phyloP scores from a whole-genome alignment of 805 yeast genomes.

The Suhomyces prunicola region DNA sequence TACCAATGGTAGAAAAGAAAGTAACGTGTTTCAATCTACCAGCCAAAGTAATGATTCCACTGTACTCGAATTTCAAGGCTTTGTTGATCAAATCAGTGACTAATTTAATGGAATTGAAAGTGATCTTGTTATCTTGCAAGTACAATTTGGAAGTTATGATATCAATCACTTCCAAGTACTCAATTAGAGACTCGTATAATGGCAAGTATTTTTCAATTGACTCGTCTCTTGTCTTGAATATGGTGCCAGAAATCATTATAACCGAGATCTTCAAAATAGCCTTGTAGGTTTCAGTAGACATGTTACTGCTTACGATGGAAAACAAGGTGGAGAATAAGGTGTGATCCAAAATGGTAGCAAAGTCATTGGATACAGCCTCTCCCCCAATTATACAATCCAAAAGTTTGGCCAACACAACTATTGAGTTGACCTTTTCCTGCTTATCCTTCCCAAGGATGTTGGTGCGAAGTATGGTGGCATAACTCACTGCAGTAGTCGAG shows the following conservation, averaged over 20 bases:
- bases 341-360: slow-evolving; percentile 37
- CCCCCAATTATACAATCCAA: slow-evolving; percentile 42
- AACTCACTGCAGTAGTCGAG: slow-evolving; percentile 28
- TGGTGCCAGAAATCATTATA: slow-evolving; percentile 41
- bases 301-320: slow-evolving; percentile 38
- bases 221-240: slow-evolving; percentile 37
- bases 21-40: slow-evolving; percentile 47
- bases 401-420: slow-evolving; percentile 52
- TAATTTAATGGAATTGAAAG: slow-evolving; percentile 42
- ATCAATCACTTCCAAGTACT: slow-evolving; percentile 40
- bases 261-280: slow-evolving; percentile 44
- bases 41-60: slow-evolving; percentile 42
- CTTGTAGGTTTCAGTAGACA: slow-evolving; percentile 44
- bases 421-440: slow-evolving; percentile 50
- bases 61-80: slow-evolving; percentile 40
- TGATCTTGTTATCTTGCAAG: slow-evolving; percentile 43
- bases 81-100: slow-evolving; percentile 43
- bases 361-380: slow-evolving; percentile 38
- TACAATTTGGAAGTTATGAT: slow-evolving; percentile 42
- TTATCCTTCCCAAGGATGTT: slow-evolving; percentile 47
- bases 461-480: slow-evolving; percentile 35
- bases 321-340: slow-evolving; percentile 39
- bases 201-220: slow-evolving; percentile 34
- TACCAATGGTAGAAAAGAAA: slow-evolving; percentile 43
- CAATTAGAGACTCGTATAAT: slow-evolving; percentile 35